Conservation (phyloP, 164 flowering plant species). For the Nymphaea thermarum region DNA sequence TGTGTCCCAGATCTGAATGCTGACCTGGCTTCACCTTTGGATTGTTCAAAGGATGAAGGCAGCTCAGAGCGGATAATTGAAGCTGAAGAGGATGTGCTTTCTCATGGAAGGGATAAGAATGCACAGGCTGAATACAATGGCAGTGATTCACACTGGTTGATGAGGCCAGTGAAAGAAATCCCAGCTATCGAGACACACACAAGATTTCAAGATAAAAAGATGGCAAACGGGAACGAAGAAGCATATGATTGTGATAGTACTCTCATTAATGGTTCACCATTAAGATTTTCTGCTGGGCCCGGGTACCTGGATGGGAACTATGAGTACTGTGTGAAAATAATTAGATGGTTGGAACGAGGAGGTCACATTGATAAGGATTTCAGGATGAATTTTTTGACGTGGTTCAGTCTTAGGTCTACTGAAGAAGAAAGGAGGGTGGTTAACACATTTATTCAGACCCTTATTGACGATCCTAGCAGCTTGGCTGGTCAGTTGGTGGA, state of each 20-base stretch:
- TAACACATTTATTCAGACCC: slow-evolving; percentile 64
- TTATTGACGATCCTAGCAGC: slow-evolving; percentile 74
- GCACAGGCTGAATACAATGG: slow-evolving; percentile 43
- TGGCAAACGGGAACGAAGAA: slow-evolving; percentile 37
- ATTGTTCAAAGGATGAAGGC: slow-evolving; percentile 58
- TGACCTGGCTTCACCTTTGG: slow-evolving; percentile 63
- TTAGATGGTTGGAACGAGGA: slow-evolving; percentile 75
- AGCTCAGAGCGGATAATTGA: slow-evolving; percentile 35
- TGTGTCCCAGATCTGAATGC: slow-evolving; percentile 94
- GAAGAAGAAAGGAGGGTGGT: slow-evolving; percentile 88
- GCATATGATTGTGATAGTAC: slow-evolving; percentile 76
- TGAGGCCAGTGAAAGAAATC: slow-evolving; percentile 26
- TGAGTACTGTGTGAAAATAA: slow-evolving; percentile 83
- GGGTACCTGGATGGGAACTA: slow-evolving; percentile 53
- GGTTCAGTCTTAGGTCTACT: slow-evolving; percentile 90
- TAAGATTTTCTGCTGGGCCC: slow-evolving; percentile 24
- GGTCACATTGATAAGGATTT: slow-evolving; percentile 78
- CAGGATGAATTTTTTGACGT: slow-evolving; percentile 76
- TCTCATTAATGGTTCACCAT: slow-evolving; percentile 61
- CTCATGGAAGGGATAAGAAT: slow-evolving; percentile 42
- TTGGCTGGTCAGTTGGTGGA: slow-evolving; percentile 86
- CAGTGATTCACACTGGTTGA: slow-evolving; percentile 50
- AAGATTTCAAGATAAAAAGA: slow-evolving; percentile 37
- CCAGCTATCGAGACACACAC: slow-evolving; percentile 49
- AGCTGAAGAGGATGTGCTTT: slow-evolving; percentile 50